These are phyloP conservation scores for Acacia pycnantha DNA, from an alignment of 331 rosid genomes.

Conservation along the genomic window DNA sequence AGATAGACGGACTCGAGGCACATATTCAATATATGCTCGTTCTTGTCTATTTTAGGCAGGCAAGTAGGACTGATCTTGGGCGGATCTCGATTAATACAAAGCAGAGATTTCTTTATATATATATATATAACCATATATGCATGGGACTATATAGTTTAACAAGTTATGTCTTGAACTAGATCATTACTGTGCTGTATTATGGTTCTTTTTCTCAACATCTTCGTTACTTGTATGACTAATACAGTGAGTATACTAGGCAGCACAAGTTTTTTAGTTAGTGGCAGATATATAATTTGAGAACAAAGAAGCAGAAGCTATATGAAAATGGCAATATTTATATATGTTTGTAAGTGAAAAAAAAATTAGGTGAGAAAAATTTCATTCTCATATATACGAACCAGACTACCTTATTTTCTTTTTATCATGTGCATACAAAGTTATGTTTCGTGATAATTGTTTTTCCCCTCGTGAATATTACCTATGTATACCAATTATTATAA, in stretches of 20 bases:
- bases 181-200: neutral
- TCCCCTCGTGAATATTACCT: neutral
- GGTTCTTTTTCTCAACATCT: neutral
- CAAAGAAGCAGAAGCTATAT: neutral
- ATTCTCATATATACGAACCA: neutral
- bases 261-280: neutral
- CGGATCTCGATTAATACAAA: constrained; percentile 2
- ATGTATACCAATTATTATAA: neutral
- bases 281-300: neutral
- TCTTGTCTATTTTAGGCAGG: neutral
- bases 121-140: no score
- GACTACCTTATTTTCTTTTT: neutral
- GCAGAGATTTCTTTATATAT: neutral
- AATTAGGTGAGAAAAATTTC: neutral
- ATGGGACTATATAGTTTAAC: no score
- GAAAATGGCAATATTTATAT: neutral
- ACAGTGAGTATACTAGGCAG: neutral
- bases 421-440: neutral
- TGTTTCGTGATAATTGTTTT: neutral
- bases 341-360: neutral
- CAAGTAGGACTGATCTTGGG: neutral
- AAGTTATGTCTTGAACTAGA: neutral
- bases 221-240: neutral
- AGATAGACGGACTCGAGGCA: neutral
- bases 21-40: neutral